Evolutionary conservation across 2,329 filamentous ascomycete genomes (phyloP).

Genomic region (Huntiella decipiens): DNA sequence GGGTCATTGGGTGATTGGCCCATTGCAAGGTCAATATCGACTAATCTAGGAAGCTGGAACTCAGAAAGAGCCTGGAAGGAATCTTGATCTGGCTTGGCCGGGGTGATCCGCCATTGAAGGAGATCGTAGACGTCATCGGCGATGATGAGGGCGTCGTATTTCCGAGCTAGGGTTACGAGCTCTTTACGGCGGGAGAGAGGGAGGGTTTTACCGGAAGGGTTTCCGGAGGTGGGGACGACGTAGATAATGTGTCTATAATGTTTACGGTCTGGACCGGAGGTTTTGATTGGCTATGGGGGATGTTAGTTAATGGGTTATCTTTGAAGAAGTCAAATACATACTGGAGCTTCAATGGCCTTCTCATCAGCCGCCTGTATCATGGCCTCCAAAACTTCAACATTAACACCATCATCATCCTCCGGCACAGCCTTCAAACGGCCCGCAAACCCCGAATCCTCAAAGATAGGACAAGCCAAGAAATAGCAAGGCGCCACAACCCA

Average conservation of each 20-base stretch:
- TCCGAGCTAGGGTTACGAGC: constrained; percentile 58
- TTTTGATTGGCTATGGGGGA: constrained; percentile 30
- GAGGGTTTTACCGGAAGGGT: constrained; percentile 75
- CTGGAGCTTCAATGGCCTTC: constrained; percentile 12
- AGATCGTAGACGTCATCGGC: constrained; percentile 91
- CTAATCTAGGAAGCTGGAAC: constrained; percentile 52
- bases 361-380: constrained; percentile 18
- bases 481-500: constrained; percentile 75
- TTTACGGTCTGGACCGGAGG: constrained; percentile 42
- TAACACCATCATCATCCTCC: constrained; percentile 61
- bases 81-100: constrained; percentile 5
- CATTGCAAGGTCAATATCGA: constrained; percentile 57
- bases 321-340: neutral
- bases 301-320: neutral
- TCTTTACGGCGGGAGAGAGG: constrained; percentile 43
- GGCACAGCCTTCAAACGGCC: constrained; percentile 48
- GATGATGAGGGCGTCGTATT: constrained; percentile 65
- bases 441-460: constrained; percentile 60
- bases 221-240: constrained; percentile 70
- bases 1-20: constrained; percentile 31
- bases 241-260: constrained; percentile 81
- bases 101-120: constrained; percentile 50
- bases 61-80: constrained; percentile 12
- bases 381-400: constrained; percentile 30
- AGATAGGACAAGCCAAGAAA: constrained; percentile 68